Evolutionary conservation across 2,329 filamentous ascomycete species (phyloP), one percentile per base, ranked within the genome.

Genomic region (Metarhizium brunneum): DNA sequence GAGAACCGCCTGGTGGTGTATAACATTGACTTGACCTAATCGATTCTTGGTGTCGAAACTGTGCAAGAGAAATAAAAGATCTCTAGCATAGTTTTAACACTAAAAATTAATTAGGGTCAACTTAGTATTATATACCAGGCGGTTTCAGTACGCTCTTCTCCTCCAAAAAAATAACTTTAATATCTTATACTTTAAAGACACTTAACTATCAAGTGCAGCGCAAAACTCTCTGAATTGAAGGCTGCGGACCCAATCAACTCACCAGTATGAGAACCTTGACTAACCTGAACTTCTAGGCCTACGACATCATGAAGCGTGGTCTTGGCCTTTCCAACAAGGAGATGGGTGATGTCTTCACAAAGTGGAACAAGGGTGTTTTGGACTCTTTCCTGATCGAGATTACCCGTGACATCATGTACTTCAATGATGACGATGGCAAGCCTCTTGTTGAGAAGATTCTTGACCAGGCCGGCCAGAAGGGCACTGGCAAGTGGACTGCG

Each of bases 361-460:
- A 95, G 80, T 99, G 94, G 94, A 99, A 99, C 85, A 95, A 87
- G 77, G 94, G 94, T 67, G 94, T 99, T 64, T 81, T 99, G 60
- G 94, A 99, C 80, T 96, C 94, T 45, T 99, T 99, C 90, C 83
- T 99, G 65, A 95, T 99, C 67, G 94, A 99, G 76, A 99, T 99
- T 72, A 99, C 94, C 70, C 90, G 91, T 63, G 94, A 99, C 73
- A 95, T 99, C 74, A 89, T 99, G 81, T 94, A 95, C 82, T 97
- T 82, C 85, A 95, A 95, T 75, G 94, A 99, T 68, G 92, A 95
- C 53, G 92, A 97, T 67, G 90, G 88, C 69, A 85, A 81, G 59
- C 80, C 94, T 51, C 87, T 99, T 58, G 87, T 99, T 59, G 94
- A 99, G 85, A 99, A 97, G 87, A 97, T 99, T 67, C 83, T 97